Conservation (phyloP, 371 early-diverging fungal genomes). For the Rhizopus delemar region DNA sequence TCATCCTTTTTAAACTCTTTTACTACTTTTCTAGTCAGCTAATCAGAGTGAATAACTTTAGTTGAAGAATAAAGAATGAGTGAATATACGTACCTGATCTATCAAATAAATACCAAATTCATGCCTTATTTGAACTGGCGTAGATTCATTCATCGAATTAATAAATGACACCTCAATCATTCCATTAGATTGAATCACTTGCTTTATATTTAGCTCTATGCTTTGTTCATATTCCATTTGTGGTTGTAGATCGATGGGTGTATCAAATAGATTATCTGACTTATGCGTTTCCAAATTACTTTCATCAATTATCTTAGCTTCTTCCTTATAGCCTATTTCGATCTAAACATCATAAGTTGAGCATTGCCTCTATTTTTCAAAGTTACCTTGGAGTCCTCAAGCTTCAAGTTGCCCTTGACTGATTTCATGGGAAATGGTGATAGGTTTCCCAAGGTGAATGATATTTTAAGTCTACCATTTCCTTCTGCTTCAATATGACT, state of each 20-base stretch:
- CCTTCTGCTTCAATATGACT: slow-evolving; percentile 14
- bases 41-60: neutral
- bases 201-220: slow-evolving; percentile 12
- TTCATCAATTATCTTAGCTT: neutral
- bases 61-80: neutral
- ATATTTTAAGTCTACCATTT: slow-evolving; percentile 9
- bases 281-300: neutral
- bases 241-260: slow-evolving; percentile 10
- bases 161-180: slow-evolving; percentile 20
- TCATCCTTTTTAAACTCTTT: neutral
- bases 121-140: slow-evolving; percentile 26
- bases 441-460: slow-evolving; percentile 3
- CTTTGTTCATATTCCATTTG: slow-evolving; percentile 14
- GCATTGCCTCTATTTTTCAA: neutral
- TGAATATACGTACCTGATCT: slow-evolving; percentile 35
- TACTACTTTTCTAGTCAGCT: slow-evolving; percentile 3
- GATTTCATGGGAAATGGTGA: slow-evolving; percentile 6
- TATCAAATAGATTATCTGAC: slow-evolving; percentile 1
- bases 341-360: neutral
- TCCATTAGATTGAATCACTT: slow-evolving; percentile 29
- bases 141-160: slow-evolving; percentile 19
- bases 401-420: slow-evolving; percentile 2
- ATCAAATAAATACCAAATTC: slow-evolving; percentile 45
- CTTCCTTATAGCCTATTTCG: neutral
- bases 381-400: slow-evolving; percentile 1